Evolutionary conservation across 495 filamentous ascomycete genomes (phyloP), one percentile per base, ranked within the genome.

Genomic region (Baudoinia panamericana): DNA sequence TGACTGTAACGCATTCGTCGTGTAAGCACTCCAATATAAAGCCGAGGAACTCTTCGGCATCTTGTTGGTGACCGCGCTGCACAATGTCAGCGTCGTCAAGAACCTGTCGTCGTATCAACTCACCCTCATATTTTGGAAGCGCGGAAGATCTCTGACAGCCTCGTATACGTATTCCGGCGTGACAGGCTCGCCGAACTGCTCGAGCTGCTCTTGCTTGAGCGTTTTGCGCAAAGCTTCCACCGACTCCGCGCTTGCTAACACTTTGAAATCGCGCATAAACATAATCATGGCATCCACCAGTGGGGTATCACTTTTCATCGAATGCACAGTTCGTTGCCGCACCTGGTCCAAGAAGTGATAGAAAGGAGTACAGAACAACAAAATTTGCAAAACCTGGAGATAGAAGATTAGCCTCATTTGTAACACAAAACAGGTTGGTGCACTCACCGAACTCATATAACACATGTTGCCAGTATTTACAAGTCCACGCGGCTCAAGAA

Each of bases 401-500:
- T 11, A 37, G 24, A 13, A 3, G 12, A 30, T 28, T 9, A 3
- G 13, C 15, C n/a, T 34, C 22, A 18, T 22, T 39, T 8, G 11
- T 19, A 5, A 16, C 2, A 16, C 3, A 4, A 3, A 17, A 21
- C 5, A 17, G n/a, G 13, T 15, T 13, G 22, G 19, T 12, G 11
- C 22, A 29, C 84, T 65, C 71, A 96, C 90, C 31, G 90, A 93
- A 66, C 96, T 97, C 92, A 97, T 96, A 66, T 95, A 97, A 63
- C 90, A 97, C 86, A 96, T 90, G 55, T 97, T 97, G 6, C 90
- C 90, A 30, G 87, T 92, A 60, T 97, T 97, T 31, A 94, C 78
- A 51, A 97, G 71, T 4, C 90, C 90, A 35, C 92, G 70, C n/a
- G 90, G 90, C 58, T 96, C 84, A 4, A 97, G 68, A 56, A 95